Evolutionary conservation across 345 rosid species (phyloP).

Genomic region (Lagerstroemia speciosa): DNA sequence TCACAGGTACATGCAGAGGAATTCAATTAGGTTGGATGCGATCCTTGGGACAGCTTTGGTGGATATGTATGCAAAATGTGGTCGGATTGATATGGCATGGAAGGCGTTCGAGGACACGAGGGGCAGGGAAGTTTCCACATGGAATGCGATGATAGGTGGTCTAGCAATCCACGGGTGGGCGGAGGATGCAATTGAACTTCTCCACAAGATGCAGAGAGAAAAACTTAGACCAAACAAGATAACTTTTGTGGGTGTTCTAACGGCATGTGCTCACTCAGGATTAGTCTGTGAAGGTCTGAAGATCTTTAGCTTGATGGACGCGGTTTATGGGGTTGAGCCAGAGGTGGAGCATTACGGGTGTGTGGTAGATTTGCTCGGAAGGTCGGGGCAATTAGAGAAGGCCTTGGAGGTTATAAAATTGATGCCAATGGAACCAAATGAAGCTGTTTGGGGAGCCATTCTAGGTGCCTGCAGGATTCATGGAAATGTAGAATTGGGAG

Average conservation of each 20-base stretch:
- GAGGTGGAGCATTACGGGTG: slow-evolving; percentile 75
- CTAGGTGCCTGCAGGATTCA: slow-evolving; percentile 69
- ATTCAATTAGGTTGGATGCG: slow-evolving; percentile 34
- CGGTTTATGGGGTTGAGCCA: slow-evolving; percentile 35
- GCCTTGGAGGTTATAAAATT: slow-evolving; percentile 50
- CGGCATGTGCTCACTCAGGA: slow-evolving; percentile 88
- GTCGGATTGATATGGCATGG: slow-evolving; percentile 63
- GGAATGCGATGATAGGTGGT: slow-evolving; percentile 85
- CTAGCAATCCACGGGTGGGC: slow-evolving; percentile 75
- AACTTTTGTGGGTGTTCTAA: slow-evolving; percentile 63
- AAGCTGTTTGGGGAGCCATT: slow-evolving; percentile 66
- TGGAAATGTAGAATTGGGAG: slow-evolving; percentile 41
- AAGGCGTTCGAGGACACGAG: slow-evolving; percentile 43
- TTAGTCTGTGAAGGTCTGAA: slow-evolving; percentile 51
- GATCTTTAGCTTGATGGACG: slow-evolving; percentile 45
- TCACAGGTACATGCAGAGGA: slow-evolving; percentile 54
- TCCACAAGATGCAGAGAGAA: slow-evolving; percentile 47
- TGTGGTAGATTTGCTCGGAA: slow-evolving; percentile 78
- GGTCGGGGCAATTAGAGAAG: slow-evolving; percentile 58
- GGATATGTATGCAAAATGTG: slow-evolving; percentile 91
- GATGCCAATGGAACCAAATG: slow-evolving; percentile 50
- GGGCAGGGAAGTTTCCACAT: slow-evolving; percentile 57
- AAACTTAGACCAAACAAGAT: slow-evolving; percentile 45
- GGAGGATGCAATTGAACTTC: slow-evolving; percentile 41
- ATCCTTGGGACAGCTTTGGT: slow-evolving; percentile 70